Base-by-base conservation (phyloP, 176 grass and related monocot genomes). In the Paspalum vaginatum region DNA sequence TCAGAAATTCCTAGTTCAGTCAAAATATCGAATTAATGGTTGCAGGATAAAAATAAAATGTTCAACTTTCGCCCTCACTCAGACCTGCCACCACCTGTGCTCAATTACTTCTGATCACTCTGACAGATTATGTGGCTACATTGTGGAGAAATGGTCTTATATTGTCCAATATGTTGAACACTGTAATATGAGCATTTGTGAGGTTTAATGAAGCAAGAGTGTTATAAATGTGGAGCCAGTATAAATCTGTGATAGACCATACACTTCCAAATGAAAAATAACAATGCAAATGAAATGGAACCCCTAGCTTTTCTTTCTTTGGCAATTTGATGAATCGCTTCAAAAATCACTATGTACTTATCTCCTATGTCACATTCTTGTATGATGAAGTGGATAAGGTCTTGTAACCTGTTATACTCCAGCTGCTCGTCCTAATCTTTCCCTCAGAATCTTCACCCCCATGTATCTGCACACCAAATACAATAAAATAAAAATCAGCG, bases 401-500 rank as follows among this genome's bases (percentile, higher is more conserved):
- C 63, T 76, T 81, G 62, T 14, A 70, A 81, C 81, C 56, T 58
- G 9, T 72, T 66, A 89, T 77, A 85, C 58, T 59, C 82, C 87
- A 76, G 87, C 82, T n/a, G 68, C 68, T 68, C 5, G 70, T 32
- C 87, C 90, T 78, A 90, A 75, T 48, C 88, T 93, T 75, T 88
- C 79, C 79, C 87, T 86, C 75, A 96, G 47, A 46, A 96, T 96
- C 79, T 90, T 93, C 72, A 93, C 76, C 81, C 93, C 93, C 93
- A 96, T 90, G 79, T 92, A 96, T 84, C 93, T 96, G 82, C 17
- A 12, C 48, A 62, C 15, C 59, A 70, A 74, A 64, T 27, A 27
- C n/a, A 62, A 43, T 15, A 83, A 51, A 63, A 81, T 11, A 14
- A 81, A 27, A 8, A 81, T 81, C 20, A 71, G 55, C 0, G 15